A percentile compares a stretch with the other conserved stretches of the same genome.
Conservation (phyloP, 768 basidiomycete genomes). For the Phlebiopsis gigantea region DNA sequence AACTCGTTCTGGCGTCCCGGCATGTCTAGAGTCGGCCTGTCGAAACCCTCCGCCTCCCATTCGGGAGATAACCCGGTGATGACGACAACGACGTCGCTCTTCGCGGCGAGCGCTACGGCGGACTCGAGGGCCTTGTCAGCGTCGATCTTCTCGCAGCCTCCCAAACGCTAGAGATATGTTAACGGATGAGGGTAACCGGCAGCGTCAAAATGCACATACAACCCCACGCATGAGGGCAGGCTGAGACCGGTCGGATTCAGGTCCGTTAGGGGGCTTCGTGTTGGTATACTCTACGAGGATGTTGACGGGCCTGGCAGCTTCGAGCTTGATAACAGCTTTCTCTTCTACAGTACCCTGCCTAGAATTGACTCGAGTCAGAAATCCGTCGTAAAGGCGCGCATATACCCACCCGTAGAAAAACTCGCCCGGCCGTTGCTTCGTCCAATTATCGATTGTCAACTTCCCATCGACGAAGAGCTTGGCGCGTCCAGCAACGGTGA, state of each 20-base stretch:
- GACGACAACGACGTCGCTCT: slow-evolving; percentile 52
- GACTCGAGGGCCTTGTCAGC: slow-evolving; percentile 48
- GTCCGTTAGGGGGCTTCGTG: slow-evolving; percentile 41
- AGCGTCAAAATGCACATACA: slow-evolving; percentile 31
- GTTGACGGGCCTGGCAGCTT: slow-evolving; percentile 41
- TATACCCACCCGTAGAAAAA: slow-evolving; percentile 59
- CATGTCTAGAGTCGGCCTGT: slow-evolving; percentile 43
- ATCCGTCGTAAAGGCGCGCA: neutral
- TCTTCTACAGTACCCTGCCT: slow-evolving; percentile 66
- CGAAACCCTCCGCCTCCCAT: slow-evolving; percentile 76
- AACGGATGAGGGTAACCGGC: neutral
- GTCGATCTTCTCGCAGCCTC: slow-evolving; percentile 61
- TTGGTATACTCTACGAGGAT: slow-evolving; percentile 65
- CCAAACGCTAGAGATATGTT: slow-evolving; percentile 46
- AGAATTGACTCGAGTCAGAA: neutral
- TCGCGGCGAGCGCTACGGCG: slow-evolving; percentile 49
- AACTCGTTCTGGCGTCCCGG: slow-evolving; percentile 59
- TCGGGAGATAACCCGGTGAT: slow-evolving; percentile 61
- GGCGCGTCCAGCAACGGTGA: slow-evolving; percentile 59
- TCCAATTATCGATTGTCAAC: slow-evolving; percentile 67
- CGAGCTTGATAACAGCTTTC: slow-evolving; percentile 44
- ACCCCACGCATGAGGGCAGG: slow-evolving; percentile 68
- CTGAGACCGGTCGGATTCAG: slow-evolving; percentile 46
- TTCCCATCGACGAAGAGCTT: slow-evolving; percentile 59
- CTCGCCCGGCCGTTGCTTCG: slow-evolving; percentile 59